Evolutionary conservation across 2,329 filamentous ascomycete genomes (phyloP), one percentile per base, ranked within the genome.

Genomic region (Colletotrichum shisoi): DNA sequence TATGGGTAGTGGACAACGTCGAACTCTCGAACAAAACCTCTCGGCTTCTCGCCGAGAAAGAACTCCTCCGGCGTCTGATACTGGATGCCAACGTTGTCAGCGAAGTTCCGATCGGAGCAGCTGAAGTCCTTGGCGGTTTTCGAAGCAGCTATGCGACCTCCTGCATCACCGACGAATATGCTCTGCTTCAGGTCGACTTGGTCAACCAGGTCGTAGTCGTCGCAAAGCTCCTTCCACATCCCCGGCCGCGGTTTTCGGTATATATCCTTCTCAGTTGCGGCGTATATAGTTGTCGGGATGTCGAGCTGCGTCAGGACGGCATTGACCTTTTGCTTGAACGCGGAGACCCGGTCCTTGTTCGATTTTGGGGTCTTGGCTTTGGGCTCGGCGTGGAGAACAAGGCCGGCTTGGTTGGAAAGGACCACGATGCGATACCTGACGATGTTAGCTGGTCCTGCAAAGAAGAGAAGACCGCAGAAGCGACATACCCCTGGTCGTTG

Each of bases 11-110:
- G 76, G 1, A 79, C 79, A 19, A 94, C 86, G 70, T 97, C 89
- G 72, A 98, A 96, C 0, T 86, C 81, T 62, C 91, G 84, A 11
- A 78, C 78, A 74, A 92, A 95, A 1, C 87, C 84, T 70, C 88
- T 84, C 1, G 90, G 82, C 27, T 84, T 74, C 71, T 92, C 86
- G 1, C 84, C 84, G 0, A 94, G 84, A 75, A 98, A 98, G 79
- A 90, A 97, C 76, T 97, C 94, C 74, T 99, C 95, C 0, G 95
- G 95, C 0, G 94, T 97, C 64, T 88, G 81, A 76, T 94, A 99
- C 13, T 80, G 75, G 71, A 99, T 87, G 4, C 92, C 92, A 13
- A 94, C 80, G 74, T 99, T 98, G 69, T 89, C 83, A 3, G 95
- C 94, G 72, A 98, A 90, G 73, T 97, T 91, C 64, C 92, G 80